Conservation (phyloP, 176 grass and related monocot genomes). For the Rhipidocladum racemiflorum region DNA sequence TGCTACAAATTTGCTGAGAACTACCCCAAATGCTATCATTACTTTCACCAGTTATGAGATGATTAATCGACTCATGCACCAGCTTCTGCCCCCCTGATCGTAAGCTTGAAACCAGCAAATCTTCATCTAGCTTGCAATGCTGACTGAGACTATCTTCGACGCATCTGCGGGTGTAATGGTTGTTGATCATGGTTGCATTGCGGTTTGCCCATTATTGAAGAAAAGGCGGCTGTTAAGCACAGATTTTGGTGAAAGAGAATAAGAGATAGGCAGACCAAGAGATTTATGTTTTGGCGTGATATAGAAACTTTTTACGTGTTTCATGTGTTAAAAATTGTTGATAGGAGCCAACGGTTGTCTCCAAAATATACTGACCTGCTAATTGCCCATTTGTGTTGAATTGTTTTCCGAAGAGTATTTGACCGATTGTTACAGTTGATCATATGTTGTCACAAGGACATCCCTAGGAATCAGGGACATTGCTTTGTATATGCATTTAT, state of each 20-base stretch:
- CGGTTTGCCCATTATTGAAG: constrained; percentile 7
- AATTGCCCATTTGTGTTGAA: background rate
- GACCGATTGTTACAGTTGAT: background rate
- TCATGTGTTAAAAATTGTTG: constrained; percentile 1
- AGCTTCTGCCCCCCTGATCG: constrained; percentile 40
- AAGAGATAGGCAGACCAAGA: background rate
- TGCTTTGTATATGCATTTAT: background rate
- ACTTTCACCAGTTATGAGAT: constrained; percentile 90
- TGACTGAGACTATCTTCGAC: background rate
- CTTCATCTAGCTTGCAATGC: background rate
- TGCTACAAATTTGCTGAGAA: constrained; percentile 78
- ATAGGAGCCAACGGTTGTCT: background rate
- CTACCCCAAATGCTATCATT: constrained; percentile 79
- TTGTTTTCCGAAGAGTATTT: background rate
- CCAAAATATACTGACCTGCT: background rate
- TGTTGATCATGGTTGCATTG: constrained; percentile 19
- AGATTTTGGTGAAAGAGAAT: constrained; percentile 25
- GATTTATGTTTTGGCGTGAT: background rate
- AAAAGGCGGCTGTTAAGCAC: constrained; percentile 15
- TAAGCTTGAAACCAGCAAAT: background rate
- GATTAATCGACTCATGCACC: constrained; percentile 55
- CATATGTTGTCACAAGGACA: background rate
- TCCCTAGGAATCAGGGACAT: background rate
- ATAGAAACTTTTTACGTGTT: background rate
- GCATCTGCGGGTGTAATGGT: background rate